Evolutionary conservation across 2,329 filamentous ascomycete genomes (phyloP).

Genomic region (Nemania abortiva): DNA sequence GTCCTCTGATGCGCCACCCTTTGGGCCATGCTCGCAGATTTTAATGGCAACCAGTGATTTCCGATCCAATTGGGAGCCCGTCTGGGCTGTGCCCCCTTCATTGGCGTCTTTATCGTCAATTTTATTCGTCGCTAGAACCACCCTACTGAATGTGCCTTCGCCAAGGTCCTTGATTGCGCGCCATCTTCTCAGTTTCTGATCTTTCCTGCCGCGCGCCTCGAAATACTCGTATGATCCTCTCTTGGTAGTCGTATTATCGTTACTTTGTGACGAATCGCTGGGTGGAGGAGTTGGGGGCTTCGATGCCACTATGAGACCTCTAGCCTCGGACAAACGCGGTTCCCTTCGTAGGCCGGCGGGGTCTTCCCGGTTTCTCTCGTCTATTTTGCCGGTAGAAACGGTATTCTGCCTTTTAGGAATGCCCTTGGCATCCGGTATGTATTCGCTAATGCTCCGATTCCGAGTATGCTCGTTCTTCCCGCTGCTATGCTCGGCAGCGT

Average conservation of each 20-base stretch:
- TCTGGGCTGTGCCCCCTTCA: constrained; percentile 53
- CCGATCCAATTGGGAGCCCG: constrained; percentile 65
- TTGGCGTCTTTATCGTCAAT: constrained; percentile 64
- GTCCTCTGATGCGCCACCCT: constrained; percentile 92
- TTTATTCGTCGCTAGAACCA: constrained; percentile 89
- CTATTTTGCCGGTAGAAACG: constrained; percentile 72
- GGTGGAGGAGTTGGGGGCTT: constrained; percentile 84
- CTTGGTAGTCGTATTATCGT: constrained; percentile 58
- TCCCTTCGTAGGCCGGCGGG: constrained; percentile 74
- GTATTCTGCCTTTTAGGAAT: constrained; percentile 79
- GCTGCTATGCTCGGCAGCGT: constrained; percentile 47
- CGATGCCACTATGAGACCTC: constrained; percentile 75
- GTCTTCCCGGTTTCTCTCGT: constrained; percentile 52
- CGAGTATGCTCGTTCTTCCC: constrained; percentile 65
- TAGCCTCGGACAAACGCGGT: constrained; percentile 80
- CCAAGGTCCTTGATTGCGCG: constrained; percentile 83
- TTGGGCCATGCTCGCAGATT: constrained; percentile 93
- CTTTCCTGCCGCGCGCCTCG: constrained; percentile 73
- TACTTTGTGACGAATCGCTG: constrained; percentile 74
- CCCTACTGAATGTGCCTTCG: constrained; percentile 94
- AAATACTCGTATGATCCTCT: constrained; percentile 71
- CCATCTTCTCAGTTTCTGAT: constrained; percentile 81
- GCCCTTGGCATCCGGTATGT: constrained; percentile 77
- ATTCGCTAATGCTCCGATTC: constrained; percentile 90
- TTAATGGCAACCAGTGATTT: constrained; percentile 93